A percentile compares a stretch with the other conserved stretches of the same genome.
Evolutionary conservation across 331 rosid genomes (phyloP).

Genomic region (Stylosanthes scabra): DNA sequence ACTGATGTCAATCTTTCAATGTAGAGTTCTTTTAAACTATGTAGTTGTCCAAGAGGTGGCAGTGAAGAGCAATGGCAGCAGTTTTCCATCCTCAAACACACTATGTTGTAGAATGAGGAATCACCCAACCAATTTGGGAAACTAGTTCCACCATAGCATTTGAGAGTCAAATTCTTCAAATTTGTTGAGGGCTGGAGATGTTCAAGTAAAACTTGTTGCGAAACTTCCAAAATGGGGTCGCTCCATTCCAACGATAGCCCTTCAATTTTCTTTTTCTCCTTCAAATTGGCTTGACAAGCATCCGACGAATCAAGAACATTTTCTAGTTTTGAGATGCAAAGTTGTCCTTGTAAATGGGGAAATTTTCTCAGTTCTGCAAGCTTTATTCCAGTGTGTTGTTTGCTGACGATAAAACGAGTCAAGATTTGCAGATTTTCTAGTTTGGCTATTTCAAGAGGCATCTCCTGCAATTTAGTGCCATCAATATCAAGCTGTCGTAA

Average conservation of each 20-base stretch:
- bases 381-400: conserved; percentile 6
- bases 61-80: conserved; percentile 31
- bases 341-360: conserved; percentile 20
- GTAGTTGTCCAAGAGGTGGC: conserved; percentile 50
- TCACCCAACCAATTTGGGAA: too few relatives aligned
- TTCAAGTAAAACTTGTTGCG: neutral
- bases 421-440: conserved; percentile 17
- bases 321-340: neutral
- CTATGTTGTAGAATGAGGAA: too few relatives aligned
- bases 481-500: conserved; percentile 12
- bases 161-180: too few relatives aligned
- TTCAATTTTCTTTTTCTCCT: conserved; percentile 32
- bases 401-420: conserved; percentile 18
- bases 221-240: neutral
- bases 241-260: neutral
- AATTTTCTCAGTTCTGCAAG: conserved; percentile 23
- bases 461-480: neutral
- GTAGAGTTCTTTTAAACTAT: conserved; percentile 25
- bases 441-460: neutral
- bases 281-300: conserved; percentile 35
- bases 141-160: too few relatives aligned
- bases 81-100: neutral
- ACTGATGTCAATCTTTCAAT: conserved; percentile 13
- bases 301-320: conserved; percentile 14
- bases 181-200: too few relatives aligned